A percentile compares a stretch with the other conserved stretches of the same genome.
These are phyloP conservation scores for Solanum hybrid DNA, from an alignment of 305 asterid genomes.

Conservation along the genomic window DNA sequence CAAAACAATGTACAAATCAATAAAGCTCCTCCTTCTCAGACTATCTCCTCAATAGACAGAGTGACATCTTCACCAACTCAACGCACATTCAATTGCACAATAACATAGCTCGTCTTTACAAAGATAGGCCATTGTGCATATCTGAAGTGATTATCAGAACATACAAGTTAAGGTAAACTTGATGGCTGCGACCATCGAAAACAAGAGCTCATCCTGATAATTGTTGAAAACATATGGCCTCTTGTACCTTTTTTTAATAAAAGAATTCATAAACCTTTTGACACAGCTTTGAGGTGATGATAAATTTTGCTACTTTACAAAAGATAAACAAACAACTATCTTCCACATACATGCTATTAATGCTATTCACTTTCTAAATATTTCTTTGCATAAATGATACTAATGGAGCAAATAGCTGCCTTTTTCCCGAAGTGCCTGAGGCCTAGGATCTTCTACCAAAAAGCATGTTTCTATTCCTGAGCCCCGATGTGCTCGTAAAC, in stretches of 20 bases:
- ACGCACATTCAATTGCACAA: not conserved
- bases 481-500: not conserved
- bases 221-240: not conserved
- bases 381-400: not conserved
- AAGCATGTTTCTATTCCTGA: not conserved
- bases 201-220: not conserved
- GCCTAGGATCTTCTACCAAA: not conserved
- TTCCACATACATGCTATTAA: not conserved
- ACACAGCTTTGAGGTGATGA: not conserved
- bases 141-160: not conserved
- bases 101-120: not conserved
- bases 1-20: not conserved
- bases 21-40: not conserved
- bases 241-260: not conserved
- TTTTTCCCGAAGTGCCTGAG: not conserved
- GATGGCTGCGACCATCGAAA: not conserved
- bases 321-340: not conserved
- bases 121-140: not conserved
- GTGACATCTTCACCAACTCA: not conserved
- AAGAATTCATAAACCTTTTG: not conserved
- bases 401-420: not conserved
- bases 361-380: not conserved
- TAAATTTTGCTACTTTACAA: not conserved
- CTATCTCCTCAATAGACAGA: not conserved
- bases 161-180: not conserved